Base-by-base conservation (phyloP, 2,329 filamentous ascomycete genomes). In the Sporothrix brasiliensis region DNA sequence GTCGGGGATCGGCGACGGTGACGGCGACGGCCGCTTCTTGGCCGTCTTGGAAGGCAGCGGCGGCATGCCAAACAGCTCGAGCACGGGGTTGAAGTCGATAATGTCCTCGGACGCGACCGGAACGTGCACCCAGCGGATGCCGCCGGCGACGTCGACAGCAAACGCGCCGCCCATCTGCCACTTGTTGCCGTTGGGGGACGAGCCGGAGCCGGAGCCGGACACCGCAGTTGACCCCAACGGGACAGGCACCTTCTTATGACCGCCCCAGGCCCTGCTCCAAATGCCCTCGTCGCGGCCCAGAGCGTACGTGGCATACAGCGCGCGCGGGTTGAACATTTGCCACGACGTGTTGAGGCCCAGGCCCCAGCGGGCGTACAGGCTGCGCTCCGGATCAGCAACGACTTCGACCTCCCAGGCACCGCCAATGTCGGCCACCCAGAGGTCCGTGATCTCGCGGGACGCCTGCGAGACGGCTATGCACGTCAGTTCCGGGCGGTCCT, bases 111-210 rank as follows among this genome's bases (percentile, higher is more conserved):
- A 84, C 30, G 82, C 80, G 68, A 74, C 74, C 14, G 83, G 82
- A 72, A 84, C 78, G 69, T 81, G 79, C 4, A 79, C 80, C 86
- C 87, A 90, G 69, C 79, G 81, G 3, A 90, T 83, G 14, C 80
- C 75, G 2, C 87, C 87, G 39, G 81, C 77, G 6, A 75, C 76
- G 76, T 88, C 87, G 39, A 90, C 79, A 2, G 86, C 89, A 79
- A 89, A 92, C 39, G 85, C 86, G 39, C 90, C 90, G 60, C 85
- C 82, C 34, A 81, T 89, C 83, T 92, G 90, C 90, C 90, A 92
- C 68, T 88, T 79, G 73, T 80, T 87, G 52, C 90, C 90, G 76
- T 86, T 90, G 49, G 24, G 4, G 7, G 52, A 21, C 47, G 41
- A 41, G 41, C 39, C 63, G 4, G 50, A 9, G 30, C 53, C 47